A percentile compares a stretch with the other conserved stretches of the same genome.
Conservation (phyloP, 129 eudicot genomes). For the Centella asiatica region DNA sequence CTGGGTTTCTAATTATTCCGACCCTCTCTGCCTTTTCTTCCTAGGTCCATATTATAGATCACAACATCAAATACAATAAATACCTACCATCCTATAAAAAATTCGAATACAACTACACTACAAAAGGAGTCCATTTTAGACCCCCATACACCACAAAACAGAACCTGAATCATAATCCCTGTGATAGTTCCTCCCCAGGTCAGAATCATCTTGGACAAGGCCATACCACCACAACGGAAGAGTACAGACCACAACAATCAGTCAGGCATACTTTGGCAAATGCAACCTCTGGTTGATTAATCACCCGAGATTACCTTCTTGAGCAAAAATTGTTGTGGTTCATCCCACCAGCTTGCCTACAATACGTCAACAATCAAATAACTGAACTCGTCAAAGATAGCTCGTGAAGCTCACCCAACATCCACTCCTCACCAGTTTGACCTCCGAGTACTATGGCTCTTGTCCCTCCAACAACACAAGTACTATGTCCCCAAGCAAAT, state of each 20-base stretch:
- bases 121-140: constrained; percentile 1
- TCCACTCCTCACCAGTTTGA: constrained; percentile 85
- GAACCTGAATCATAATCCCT: constrained; percentile 18
- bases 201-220: constrained; percentile 3
- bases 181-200: constrained; percentile 4
- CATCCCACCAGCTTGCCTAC: background rate
- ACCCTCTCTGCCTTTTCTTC: background rate
- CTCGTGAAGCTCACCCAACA: constrained; percentile 76
- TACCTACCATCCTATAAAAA: constrained; percentile 29
- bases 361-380: constrained; percentile 4
- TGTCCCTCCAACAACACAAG: constrained; percentile 71
- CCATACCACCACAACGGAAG: background rate
- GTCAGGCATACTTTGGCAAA: constrained; percentile 1
- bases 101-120: constrained; percentile 23
- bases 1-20: background rate
- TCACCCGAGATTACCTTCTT: constrained; percentile 1
- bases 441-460: constrained; percentile 75
- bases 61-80: constrained; percentile 10
- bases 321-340: background rate
- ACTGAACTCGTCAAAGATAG: constrained; percentile 62
- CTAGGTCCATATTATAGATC: background rate
- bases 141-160: constrained; percentile 24
- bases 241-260: constrained; percentile 9
- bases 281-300: background rate
- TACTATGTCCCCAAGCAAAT: constrained; percentile 74